These are phyloP conservation scores for Pyricularia grisea DNA, from an alignment of 2,329 filamentous ascomycete species.

Conservation along the genomic window DNA sequence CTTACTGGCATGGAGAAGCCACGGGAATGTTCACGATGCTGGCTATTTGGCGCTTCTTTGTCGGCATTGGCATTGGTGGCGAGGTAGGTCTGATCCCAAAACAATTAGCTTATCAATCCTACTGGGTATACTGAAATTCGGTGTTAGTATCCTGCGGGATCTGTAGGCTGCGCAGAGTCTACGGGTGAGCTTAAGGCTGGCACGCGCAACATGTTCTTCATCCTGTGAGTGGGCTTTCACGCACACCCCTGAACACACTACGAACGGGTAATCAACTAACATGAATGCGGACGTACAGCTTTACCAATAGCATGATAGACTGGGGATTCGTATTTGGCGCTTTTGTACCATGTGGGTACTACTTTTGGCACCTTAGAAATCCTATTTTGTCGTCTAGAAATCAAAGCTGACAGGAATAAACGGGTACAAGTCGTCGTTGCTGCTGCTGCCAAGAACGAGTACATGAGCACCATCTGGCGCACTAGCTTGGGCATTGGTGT, in stretches of 20 bases:
- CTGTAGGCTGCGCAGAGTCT: conserved; percentile 74
- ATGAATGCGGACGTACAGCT: conserved; percentile 5
- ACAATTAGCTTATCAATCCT: not conserved
- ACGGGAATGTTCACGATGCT: conserved; percentile 66
- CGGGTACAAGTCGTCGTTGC: conserved; percentile 34
- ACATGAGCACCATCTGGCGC: conserved; percentile 72
- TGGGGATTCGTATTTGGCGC: conserved; percentile 75
- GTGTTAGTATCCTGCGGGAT: conserved; percentile 67
- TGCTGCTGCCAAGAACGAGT: conserved; percentile 45
- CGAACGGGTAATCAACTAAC: conserved; percentile 43
- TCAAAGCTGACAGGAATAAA: not conserved
- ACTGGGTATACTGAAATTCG: not conserved
- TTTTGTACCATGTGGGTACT: conserved; percentile 50
- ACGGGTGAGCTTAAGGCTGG: conserved; percentile 74
- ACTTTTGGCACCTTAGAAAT: not conserved
- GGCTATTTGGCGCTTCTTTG: conserved; percentile 76
- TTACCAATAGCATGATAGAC: conserved; percentile 16
- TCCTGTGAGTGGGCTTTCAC: conserved; percentile 66
- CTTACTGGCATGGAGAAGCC: conserved; percentile 62
- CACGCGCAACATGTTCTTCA: conserved; percentile 83
- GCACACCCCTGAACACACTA: conserved; percentile 52
- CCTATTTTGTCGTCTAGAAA: not conserved
- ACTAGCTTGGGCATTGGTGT: conserved; percentile 69
- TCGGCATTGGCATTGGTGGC: conserved; percentile 70
- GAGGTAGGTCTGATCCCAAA: conserved; percentile 18